Evolutionary conservation across 2,329 filamentous ascomycete species (phyloP).

Genomic region (Aspergillus neoniger): DNA sequence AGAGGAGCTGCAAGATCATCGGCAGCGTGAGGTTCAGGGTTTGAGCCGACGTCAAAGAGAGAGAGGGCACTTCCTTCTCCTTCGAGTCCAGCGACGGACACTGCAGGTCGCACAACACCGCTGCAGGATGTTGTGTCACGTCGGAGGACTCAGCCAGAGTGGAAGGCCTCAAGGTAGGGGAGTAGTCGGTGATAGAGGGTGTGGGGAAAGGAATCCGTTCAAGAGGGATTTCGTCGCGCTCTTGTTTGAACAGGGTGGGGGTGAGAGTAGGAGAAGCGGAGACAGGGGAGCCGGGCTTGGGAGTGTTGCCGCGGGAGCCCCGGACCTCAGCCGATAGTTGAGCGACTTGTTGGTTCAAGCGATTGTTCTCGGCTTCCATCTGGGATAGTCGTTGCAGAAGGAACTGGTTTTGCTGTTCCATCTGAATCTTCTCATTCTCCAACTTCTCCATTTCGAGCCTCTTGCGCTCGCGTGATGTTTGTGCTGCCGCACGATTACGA

Average conservation of each 20-base stretch:
- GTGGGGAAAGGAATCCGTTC: constrained; percentile 45
- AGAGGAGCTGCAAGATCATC: constrained; percentile 64
- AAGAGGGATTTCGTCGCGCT: constrained; percentile 44
- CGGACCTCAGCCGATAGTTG: constrained; percentile 52
- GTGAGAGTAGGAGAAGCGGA: constrained; percentile 43
- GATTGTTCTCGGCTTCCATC: constrained; percentile 58
- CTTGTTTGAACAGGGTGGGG: constrained; percentile 47
- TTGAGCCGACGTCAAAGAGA: constrained; percentile 43
- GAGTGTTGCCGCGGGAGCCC: constrained; percentile 42
- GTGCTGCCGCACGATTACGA: constrained; percentile 90
- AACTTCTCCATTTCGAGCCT: constrained; percentile 84
- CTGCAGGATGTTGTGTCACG: constrained; percentile 99
- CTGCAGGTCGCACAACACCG: constrained; percentile 99
- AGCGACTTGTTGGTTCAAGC: constrained; percentile 53
- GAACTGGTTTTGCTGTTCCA: constrained; percentile 72
- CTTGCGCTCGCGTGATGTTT: constrained; percentile 95
- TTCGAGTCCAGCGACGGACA: constrained; percentile 79
- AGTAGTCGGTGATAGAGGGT: constrained; percentile 42
- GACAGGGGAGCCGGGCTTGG: constrained; percentile 38
- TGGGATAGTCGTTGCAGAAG: constrained; percentile 65
- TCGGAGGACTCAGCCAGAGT: constrained; percentile 67
- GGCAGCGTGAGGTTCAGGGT: constrained; percentile 54
- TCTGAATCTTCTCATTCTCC: constrained; percentile 62
- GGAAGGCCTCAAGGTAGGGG: constrained; percentile 43
- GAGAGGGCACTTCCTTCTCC: constrained; percentile 51